These are phyloP conservation scores for Plasmodium billcollinsi DNA, from an alignment of 169 alveolate genomes.

Conservation along the genomic window DNA sequence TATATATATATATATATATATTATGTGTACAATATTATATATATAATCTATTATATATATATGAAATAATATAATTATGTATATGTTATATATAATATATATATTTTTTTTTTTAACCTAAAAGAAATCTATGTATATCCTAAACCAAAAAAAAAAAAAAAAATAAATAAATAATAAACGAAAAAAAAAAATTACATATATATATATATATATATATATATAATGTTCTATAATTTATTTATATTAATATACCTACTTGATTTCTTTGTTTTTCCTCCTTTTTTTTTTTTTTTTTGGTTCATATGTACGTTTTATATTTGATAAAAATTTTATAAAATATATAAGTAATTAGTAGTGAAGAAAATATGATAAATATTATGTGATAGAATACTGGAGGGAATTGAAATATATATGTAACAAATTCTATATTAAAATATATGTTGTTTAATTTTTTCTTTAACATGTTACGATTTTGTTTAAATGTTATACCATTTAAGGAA, in stretches of 20 bases:
- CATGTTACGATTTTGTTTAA: constrained; percentile 33
- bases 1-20: no score
- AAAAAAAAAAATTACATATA: no score
- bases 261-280: background rate
- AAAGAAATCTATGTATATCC: no score
- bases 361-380: constrained; percentile 30
- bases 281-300: background rate
- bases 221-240: background rate
- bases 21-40: no score
- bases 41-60: no score
- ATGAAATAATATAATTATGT: no score
- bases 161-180: no score
- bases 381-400: constrained; percentile 71
- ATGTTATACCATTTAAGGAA: constrained; percentile 65
- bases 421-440: constrained; percentile 65
- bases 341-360: constrained; percentile 32
- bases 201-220: no score
- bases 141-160: no score
- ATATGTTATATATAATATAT: no score
- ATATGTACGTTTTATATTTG: constrained; percentile 53
- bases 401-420: constrained; percentile 57
- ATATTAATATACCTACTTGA: background rate
- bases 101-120: no score
- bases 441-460: constrained; percentile 34
- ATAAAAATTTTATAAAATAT: constrained; percentile 53